Evolutionary conservation across 176 grass and related monocot genomes (phyloP), one percentile per base, ranked within the genome.

Genomic region (Avena insularis): DNA sequence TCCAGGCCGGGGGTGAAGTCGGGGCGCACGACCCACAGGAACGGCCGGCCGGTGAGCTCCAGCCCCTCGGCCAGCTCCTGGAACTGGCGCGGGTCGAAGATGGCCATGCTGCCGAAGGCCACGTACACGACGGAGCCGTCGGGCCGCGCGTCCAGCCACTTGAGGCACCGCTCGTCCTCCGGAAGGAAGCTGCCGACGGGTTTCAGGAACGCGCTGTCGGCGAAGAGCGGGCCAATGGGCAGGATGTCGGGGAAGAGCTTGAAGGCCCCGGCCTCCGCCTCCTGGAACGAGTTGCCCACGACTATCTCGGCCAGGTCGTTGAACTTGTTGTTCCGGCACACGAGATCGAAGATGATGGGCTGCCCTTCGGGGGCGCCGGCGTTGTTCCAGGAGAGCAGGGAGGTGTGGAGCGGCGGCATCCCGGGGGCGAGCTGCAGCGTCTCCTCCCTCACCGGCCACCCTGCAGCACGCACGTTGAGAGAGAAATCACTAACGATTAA

Each of bases 71-170:
- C 92, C 15, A 94, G 89, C 79, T 94, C 92, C 49, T 78, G 65
- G 83, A 94, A 86, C 75, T 91, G 91, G 14, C 76, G 49, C 43
- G 20, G 40, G 59, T 88, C 36, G 72, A 96, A 86, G 47, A 89
- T 91, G 68, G 91, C 60, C 21, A 90, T 48, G 89, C 89, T 96
- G n/a, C 91, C 94, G 69, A 95, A 95, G 2, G 93, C 91, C 38
- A 91, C 86, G 51, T 95, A 95, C 14, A 95, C 71, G 81, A 95
- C 93, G 78, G 91, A 95, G 8, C 49, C 38, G 59, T 33, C 55
- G 0, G 55, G 17, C 79, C 86, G 90, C 43, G 75, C 86, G 84
- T 95, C 91, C 6, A 95, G 89, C 92, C 92, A 93, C 2, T 50
- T 23, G 11, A 82, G 17, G 78, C 88, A 95, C 16, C 82, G 38